A percentile compares a stretch with the other conserved stretches of the same genome.
phyloP scores from a whole-genome alignment of 306 rosid genomes.

The Pyrus communis region DNA sequence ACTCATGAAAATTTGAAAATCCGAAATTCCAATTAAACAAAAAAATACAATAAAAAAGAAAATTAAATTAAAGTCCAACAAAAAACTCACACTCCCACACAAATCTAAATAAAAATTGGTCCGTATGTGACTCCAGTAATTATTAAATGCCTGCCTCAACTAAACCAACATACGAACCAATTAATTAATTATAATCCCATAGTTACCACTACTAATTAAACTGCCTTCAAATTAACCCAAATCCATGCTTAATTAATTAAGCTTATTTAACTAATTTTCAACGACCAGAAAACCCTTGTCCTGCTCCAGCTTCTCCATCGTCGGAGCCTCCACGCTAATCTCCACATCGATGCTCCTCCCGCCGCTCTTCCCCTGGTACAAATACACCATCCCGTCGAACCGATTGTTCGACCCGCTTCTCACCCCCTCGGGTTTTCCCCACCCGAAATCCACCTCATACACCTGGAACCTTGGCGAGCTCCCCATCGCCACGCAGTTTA shows the following conservation, averaged over 20 bases:
- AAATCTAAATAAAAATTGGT: neutral
- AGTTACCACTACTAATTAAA: neutral
- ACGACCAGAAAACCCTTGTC: slow-evolving; percentile 53
- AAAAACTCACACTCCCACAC: neutral
- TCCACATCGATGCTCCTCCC: slow-evolving; percentile 94
- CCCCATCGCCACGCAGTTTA: slow-evolving; percentile 86
- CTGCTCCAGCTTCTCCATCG: slow-evolving; percentile 71
- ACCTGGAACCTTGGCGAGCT: slow-evolving; percentile 96
- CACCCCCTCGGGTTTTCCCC: slow-evolving; percentile 76
- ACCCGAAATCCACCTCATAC: slow-evolving; percentile 89
- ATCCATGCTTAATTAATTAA: neutral
- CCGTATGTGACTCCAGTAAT: neutral
- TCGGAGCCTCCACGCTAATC: slow-evolving; percentile 56
- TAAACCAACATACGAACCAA: neutral
- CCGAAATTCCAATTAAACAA: no score
- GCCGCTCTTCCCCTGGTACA: slow-evolving; percentile 83
- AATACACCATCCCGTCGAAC: slow-evolving; percentile 84
- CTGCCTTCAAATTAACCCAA: neutral
- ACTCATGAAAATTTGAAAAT: no score
- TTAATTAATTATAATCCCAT: no score
- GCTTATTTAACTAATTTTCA: neutral
- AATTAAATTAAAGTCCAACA: neutral
- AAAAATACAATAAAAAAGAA: no score
- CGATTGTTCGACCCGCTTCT: slow-evolving; percentile 85
- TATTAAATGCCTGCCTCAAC: neutral